These are phyloP conservation scores for Akanthomyces muscarius DNA, from an alignment of 2,329 filamentous ascomycete species.

Conservation along the genomic window DNA sequence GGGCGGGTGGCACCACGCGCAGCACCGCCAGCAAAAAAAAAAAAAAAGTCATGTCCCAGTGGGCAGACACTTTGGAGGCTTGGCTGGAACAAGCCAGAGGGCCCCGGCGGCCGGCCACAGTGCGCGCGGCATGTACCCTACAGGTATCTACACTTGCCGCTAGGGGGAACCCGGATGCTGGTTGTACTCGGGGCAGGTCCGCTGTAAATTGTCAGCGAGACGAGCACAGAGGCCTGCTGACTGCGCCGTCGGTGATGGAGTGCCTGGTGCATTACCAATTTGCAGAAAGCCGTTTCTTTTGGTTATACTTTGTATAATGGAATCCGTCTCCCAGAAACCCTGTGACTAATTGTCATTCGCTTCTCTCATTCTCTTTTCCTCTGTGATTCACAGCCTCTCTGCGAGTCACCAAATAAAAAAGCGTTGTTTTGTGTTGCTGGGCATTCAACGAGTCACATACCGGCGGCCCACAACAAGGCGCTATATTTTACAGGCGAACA, in stretches of 20 bases:
- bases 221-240: background rate
- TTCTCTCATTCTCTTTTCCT: background rate
- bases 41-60: background rate
- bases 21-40: background rate
- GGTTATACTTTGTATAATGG: too few relatives aligned
- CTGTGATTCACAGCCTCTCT: background rate
- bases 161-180: slow-evolving; percentile 1
- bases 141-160: background rate
- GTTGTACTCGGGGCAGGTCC: background rate
- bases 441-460: background rate
- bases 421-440: background rate
- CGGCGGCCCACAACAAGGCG: background rate
- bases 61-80: background rate
- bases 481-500: background rate
- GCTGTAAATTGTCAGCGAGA: background rate
- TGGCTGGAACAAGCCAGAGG: slow-evolving; percentile 5
- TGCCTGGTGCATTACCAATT: background rate
- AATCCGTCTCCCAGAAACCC: too few relatives aligned
- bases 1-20: slow-evolving; percentile 5
- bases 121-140: background rate
- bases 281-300: too few relatives aligned
- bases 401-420: too few relatives aligned
- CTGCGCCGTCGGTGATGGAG: background rate
- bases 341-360: background rate
- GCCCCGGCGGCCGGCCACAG: background rate